A percentile compares a stretch with the other conserved stretches of the same genome.
phyloP scores from a whole-genome alignment of 2,329 filamentous ascomycete species.

The Tolypocladium tundrense region DNA sequence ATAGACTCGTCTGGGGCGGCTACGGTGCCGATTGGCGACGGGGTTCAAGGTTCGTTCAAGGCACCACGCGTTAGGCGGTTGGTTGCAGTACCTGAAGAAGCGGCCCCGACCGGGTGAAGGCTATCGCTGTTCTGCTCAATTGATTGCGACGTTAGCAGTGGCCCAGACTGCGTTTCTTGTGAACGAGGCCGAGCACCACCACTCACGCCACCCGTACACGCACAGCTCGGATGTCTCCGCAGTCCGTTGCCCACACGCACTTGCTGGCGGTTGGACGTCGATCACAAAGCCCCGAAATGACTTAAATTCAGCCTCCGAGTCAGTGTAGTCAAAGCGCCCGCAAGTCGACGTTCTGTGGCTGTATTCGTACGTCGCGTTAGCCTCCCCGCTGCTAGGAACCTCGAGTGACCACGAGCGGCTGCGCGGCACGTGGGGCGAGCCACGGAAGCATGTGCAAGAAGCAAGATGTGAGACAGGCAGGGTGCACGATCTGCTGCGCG shows the following conservation, averaged over 20 bases:
- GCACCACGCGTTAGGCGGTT: not conserved
- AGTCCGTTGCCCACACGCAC: not conserved
- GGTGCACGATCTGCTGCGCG: not conserved
- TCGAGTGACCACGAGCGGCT: not conserved
- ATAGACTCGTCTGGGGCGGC: not conserved
- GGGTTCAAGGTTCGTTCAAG: not conserved
- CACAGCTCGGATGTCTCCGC: not conserved
- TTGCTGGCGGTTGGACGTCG: not conserved
- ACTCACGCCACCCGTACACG: not conserved
- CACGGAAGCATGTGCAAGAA: not conserved
- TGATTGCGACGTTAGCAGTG: not conserved
- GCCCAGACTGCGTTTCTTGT: not conserved
- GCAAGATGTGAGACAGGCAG: not conserved
- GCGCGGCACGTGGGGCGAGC: not conserved
- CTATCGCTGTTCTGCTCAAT: not conserved
- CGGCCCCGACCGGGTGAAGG: not conserved
- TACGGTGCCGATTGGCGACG: not conserved
- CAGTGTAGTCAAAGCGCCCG: not conserved
- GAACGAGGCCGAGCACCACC: not conserved
- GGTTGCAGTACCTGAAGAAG: not conserved
- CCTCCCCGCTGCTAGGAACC: not conserved
- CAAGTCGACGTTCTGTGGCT: not conserved
- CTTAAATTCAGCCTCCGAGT: not conserved
- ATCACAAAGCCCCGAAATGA: conserved; percentile 1
- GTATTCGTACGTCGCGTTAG: not conserved